These are phyloP conservation scores for Globisporangium paddicum DNA, from an alignment of 352 stramenopile species.

Conservation along the genomic window DNA sequence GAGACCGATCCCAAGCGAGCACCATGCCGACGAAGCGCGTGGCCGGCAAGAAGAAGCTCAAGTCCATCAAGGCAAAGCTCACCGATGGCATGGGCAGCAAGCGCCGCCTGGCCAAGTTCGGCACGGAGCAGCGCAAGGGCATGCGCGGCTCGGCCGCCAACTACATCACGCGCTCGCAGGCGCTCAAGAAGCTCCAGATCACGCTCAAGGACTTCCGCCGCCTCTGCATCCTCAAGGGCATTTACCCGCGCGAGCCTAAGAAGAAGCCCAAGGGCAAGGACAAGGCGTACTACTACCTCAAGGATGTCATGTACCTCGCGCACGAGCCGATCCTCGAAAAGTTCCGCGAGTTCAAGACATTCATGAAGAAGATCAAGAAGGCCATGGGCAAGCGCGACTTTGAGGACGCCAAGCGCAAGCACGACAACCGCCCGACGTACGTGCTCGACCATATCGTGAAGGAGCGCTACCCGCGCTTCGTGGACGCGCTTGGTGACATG, in stretches of 20 bases:
- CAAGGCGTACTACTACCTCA: conserved; percentile 99
- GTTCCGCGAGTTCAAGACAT: conserved; percentile 97
- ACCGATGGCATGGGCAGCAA: conserved; percentile 82
- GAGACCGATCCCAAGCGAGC: not conserved
- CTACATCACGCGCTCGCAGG: conserved; percentile 95
- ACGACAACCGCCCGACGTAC: conserved; percentile 91
- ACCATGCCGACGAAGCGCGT: conserved; percentile 86
- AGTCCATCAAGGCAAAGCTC: conserved; percentile 88
- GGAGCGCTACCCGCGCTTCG: conserved; percentile 97
- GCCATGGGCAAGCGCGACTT: conserved; percentile 85
- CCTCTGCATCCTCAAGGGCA: conserved; percentile 99
- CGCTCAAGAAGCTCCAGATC: conserved; percentile 94
- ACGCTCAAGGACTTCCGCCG: conserved; percentile 98
- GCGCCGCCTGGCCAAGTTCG: conserved; percentile 75
- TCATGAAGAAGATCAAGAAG: conserved; percentile 97
- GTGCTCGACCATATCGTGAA: conserved; percentile 98
- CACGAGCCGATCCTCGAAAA: conserved; percentile 98
- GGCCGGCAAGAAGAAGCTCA: conserved; percentile 89
- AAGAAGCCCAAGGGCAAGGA: conserved; percentile 94
- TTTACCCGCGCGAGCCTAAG: conserved; percentile 97
- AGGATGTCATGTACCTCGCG: conserved; percentile 97
- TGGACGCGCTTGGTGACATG: conserved; percentile 96
- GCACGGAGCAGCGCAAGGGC: conserved; percentile 83
- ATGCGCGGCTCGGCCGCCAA: conserved; percentile 84
- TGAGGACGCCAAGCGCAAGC: conserved; percentile 72